Base-by-base conservation (phyloP, 148 eudicot species). In the Linanthus parryae region DNA sequence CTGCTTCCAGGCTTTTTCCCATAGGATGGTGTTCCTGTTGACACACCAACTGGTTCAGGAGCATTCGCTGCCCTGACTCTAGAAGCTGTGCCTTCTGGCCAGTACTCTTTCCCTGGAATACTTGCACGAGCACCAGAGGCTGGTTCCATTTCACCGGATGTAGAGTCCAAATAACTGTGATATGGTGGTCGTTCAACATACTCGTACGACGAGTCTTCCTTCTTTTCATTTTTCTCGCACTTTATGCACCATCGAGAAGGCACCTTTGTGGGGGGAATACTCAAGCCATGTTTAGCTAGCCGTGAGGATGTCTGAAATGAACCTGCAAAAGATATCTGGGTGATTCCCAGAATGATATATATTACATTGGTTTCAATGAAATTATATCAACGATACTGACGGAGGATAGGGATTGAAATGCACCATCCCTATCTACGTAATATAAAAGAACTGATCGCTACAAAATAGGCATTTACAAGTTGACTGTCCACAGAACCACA, bases 81-180 rank as follows among this genome's bases (percentile, higher is more conserved):
- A 62, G 79, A 80, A 39, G 82, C 83, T 33, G 99, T 94, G 67
- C 99, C 99, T 78, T 94, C 99, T 38, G 99, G 96, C 95, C 96
- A 94, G 48, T 80, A 82, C 7, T 94, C 96, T 56, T 67, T 77
- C 19, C 82, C 88, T 26, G 96, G 99, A 66, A 94, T 94, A 73
- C 85, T 78, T 59, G 96, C 96, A 50, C 99, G 99, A 57, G 96
- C 99, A 62, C 99, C 99, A 51, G 99, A 80, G 45, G 99, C 96
- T 39, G 99, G 99, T 72, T 88, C 99, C 27, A 84, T 48, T 71
- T 71, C 69, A 45, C 99, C 99, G 23, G 99, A 88, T 12, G 82
- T 80, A 19, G 96, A 88, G 75, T 94, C 99, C 76, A 82, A 29
- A 50, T 94, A 94, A 74, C 84, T 82, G 59, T 80, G 53, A 55